phyloP scores from a whole-genome alignment of 192 early-diverging fungal species.

The Mortierella antarctica region DNA sequence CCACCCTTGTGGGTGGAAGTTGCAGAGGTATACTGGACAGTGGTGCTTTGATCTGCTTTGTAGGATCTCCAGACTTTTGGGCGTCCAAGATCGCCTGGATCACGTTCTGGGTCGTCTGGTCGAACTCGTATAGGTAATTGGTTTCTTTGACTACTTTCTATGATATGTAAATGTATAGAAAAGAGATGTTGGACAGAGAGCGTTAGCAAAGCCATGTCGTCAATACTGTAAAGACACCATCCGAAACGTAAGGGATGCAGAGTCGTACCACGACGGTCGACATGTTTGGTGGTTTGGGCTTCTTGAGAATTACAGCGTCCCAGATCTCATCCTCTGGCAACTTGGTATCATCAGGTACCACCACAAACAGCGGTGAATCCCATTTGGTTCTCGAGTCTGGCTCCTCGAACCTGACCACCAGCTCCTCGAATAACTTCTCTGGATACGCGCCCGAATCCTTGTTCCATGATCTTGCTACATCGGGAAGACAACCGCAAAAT shows the following conservation, averaged over 20 bases:
- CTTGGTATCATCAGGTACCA: slow-evolving; percentile 76
- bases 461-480: slow-evolving; percentile 41
- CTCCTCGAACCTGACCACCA: slow-evolving; percentile 93
- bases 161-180: neutral
- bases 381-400: slow-evolving; percentile 90
- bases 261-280: slow-evolving; percentile 80
- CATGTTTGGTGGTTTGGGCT: slow-evolving; percentile 83
- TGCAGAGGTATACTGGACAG: slow-evolving; percentile 41
- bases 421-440: slow-evolving; percentile 74
- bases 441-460: slow-evolving; percentile 45
- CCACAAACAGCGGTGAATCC: slow-evolving; percentile 96
- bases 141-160: slow-evolving; percentile 90
- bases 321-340: slow-evolving; percentile 79
- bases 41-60: slow-evolving; percentile 40
- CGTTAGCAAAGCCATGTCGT: neutral
- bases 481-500: slow-evolving; percentile 42
- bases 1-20: slow-evolving; percentile 74
- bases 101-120: slow-evolving; percentile 82
- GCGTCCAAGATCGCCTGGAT: slow-evolving; percentile 81
- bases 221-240: slow-evolving; percentile 1
- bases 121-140: slow-evolving; percentile 93
- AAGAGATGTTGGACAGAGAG: neutral
- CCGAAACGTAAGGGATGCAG: neutral
- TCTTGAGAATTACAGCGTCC: slow-evolving; percentile 78
- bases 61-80: slow-evolving; percentile 68